These are phyloP conservation scores for Rosa lucieae DNA, from an alignment of 306 rosid genomes.

Conservation along the genomic window DNA sequence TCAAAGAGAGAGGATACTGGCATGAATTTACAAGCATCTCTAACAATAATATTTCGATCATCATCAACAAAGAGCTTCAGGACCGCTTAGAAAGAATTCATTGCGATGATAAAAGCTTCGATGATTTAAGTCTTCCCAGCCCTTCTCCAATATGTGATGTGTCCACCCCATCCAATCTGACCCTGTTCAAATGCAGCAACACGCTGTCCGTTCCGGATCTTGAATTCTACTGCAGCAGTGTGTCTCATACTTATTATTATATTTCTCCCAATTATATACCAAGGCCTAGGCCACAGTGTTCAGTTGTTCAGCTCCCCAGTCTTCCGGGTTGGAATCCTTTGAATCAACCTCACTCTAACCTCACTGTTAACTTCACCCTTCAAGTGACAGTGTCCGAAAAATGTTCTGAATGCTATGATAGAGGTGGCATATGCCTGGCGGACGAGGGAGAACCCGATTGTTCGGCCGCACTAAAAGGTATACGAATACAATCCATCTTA, in stretches of 20 bases:
- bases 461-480: no score
- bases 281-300: neutral
- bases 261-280: no score
- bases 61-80: neutral
- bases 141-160: neutral
- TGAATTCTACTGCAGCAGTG: fast-evolving
- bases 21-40: neutral
- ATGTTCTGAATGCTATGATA: fast-evolving
- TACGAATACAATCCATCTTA: no score
- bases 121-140: neutral
- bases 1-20: neutral
- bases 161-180: neutral
- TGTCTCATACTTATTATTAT: neutral
- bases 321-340: neutral
- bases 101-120: neutral
- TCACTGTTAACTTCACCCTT: neutral
- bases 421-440: neutral
- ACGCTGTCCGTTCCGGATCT: neutral
- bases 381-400: fast-evolving
- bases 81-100: neutral
- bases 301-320: neutral
- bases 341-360: neutral
- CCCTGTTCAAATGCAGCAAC: neutral
- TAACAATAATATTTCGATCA: fast-evolving
- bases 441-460: no score